A percentile compares a stretch with the other conserved stretches of the same genome.
Evolutionary conservation across 163 green algal genomes (phyloP).

Genomic region (Chlamydomonas reinhardtii): DNA sequence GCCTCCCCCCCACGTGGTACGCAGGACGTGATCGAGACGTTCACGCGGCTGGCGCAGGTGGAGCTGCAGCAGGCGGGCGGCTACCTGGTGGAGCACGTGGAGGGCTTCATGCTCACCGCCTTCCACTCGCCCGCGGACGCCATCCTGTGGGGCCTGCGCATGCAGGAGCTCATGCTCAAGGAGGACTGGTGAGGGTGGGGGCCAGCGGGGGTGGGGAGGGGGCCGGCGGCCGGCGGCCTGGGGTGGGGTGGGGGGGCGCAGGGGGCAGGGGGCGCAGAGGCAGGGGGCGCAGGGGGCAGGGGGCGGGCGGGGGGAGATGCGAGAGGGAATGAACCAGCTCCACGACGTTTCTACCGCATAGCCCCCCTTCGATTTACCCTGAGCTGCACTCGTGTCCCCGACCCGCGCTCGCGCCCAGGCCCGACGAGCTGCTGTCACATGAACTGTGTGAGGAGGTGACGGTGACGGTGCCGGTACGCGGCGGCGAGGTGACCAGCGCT

Average conservation of each 20-base stretch:
- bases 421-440: slow-evolving; percentile 48
- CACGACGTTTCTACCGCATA: no score
- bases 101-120: slow-evolving; percentile 44
- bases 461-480: neutral
- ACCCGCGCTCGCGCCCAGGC: slow-evolving; percentile 19
- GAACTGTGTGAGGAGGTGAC: slow-evolving; percentile 61
- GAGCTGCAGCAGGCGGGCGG: slow-evolving; percentile 46
- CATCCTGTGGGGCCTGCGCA: slow-evolving; percentile 42
- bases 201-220: no score
- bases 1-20: no score
- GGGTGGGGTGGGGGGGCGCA: no score
- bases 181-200: slow-evolving; percentile 10
- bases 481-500: neutral
- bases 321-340: no score
- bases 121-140: slow-evolving; percentile 28
- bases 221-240: no score
- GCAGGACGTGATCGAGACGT: slow-evolving; percentile 46
- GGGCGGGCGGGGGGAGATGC: no score
- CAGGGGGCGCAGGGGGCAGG: no score
- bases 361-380: no score
- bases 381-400: no score
- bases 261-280: no score
- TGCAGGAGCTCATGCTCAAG: slow-evolving; percentile 46
- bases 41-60: slow-evolving; percentile 44
- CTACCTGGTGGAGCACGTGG: slow-evolving; percentile 47